Base-by-base conservation (phyloP, 2,329 filamentous ascomycete genomes). In the Penicillium freii region DNA sequence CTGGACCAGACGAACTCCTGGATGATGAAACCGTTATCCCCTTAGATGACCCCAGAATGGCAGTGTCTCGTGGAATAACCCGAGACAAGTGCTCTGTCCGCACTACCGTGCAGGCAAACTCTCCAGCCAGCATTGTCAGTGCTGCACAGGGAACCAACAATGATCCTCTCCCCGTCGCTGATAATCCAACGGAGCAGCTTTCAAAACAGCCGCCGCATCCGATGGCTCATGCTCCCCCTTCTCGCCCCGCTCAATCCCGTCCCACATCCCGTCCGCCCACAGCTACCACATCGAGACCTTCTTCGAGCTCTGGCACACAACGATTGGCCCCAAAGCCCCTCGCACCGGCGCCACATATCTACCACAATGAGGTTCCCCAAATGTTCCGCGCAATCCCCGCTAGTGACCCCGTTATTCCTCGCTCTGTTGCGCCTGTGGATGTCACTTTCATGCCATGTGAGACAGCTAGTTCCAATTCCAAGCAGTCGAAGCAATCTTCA, bases 1-100 rank as follows among this genome's bases (percentile, higher is more conserved):
- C 88, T n/a, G 84, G 86, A 7, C 72, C 88, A 17, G 83, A 88
- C n/a, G 86, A 88, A 27, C 79, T 87, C 6, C 84, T 91, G 58
- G 87, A 87, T 38, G 85, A 90, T 25, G 81, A 85, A 44, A 63
- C 66, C 8, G 62, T 56, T 9, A 71, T 69, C 1, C 68, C 70
- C 5, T 54, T 66, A n/a, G 70, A 69, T 19, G 65, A 69, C 25
- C 59, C 55, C 25, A 59, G 61, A 43, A 64, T 60, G n/a, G 54
- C 58, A 19, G 51, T 57, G 0, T 59, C 64, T 6, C 67, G 67
- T 25, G 62, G 61, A 19, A 44, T 52, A n/a, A 25, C 55, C 31
- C 62, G 60, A 2, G 58, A 62, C 10, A 66, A 69, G 46, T 65
- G 54, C 17, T 65, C 61, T 40, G 67, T 65, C 10, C 65, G 66